Percentiles rank a stretch among this genome's conserved stretches.
Conservation (phyloP, 2,329 filamentous ascomycete species). For the Cladosporium sp. region DNA sequence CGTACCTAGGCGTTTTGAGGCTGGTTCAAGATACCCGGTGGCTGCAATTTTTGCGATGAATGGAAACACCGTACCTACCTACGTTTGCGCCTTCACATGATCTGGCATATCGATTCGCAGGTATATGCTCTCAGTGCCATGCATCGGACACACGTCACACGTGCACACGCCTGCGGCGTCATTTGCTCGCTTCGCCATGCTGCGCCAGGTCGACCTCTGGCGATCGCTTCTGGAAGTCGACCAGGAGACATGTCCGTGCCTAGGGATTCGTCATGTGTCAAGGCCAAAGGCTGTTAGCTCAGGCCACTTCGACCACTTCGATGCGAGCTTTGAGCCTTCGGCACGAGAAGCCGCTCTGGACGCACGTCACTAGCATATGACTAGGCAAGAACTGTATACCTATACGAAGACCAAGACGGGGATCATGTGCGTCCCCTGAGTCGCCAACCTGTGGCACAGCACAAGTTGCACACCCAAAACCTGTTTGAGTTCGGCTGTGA, state of each 20-base stretch:
- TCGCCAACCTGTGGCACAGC: neutral
- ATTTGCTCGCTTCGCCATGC: neutral
- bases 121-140: neutral
- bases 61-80: constrained; percentile 4
- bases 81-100: neutral
- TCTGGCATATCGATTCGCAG: neutral
- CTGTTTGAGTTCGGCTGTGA: constrained; percentile 11
- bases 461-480: constrained; percentile 5
- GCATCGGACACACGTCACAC: neutral
- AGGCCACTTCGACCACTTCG: neutral
- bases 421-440: neutral
- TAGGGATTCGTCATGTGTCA: neutral
- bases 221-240: constrained; percentile 10
- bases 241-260: neutral
- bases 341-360: neutral
- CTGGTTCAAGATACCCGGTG: constrained; percentile 15
- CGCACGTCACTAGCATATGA: constrained; percentile 4
- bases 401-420: neutral
- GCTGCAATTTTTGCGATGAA: constrained; percentile 7
- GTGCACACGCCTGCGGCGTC: neutral
- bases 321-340: neutral
- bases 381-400: neutral
- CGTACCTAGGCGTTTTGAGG: constrained; percentile 13
- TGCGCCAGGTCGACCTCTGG: neutral
- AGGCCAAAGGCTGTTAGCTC: constrained; percentile 1